phyloP scores from a whole-genome alignment of 2,329 filamentous ascomycete species.

The Xylaria digitata region DNA sequence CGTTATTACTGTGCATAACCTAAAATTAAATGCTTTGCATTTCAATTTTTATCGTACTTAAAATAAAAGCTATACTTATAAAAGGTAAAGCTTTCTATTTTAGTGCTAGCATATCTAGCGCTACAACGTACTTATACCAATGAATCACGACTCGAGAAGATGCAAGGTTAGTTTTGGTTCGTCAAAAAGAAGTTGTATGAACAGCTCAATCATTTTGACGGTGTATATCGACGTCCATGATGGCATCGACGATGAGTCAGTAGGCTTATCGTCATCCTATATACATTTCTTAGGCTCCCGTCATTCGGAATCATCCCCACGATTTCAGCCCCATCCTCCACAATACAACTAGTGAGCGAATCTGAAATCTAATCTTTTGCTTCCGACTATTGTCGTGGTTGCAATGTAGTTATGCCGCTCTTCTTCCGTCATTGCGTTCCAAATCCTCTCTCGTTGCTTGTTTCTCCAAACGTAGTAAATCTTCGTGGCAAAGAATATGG shows the following conservation, averaged over 20 bases:
- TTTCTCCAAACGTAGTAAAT: constrained; percentile 65
- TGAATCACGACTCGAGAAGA: too few relatives aligned
- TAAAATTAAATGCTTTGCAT: too few relatives aligned
- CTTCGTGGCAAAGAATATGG: constrained; percentile 63
- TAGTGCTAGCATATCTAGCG: too few relatives aligned
- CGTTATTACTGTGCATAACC: too few relatives aligned
- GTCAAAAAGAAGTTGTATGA: too few relatives aligned
- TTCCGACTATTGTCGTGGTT: constrained; percentile 56
- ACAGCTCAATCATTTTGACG: not conserved
- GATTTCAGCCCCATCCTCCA: not conserved
- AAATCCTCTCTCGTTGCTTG: constrained; percentile 57
- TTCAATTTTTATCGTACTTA: too few relatives aligned
- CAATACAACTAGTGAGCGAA: constrained; percentile 52
- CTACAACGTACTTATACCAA: too few relatives aligned
- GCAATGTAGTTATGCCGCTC: constrained; percentile 61
- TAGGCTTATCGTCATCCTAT: not conserved
- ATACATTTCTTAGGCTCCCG: not conserved
- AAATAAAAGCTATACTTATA: too few relatives aligned
- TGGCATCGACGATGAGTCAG: not conserved
- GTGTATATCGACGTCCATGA: not conserved
- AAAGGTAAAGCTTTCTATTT: too few relatives aligned
- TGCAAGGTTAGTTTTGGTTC: too few relatives aligned
- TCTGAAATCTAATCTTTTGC: constrained; percentile 56
- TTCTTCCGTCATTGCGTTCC: constrained; percentile 61
- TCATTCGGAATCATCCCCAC: not conserved